A percentile compares a stretch with the other conserved stretches of the same genome.
phyloP scores from a whole-genome alignment of 2,329 filamentous ascomycete genomes.

The Lojkania enalia region DNA sequence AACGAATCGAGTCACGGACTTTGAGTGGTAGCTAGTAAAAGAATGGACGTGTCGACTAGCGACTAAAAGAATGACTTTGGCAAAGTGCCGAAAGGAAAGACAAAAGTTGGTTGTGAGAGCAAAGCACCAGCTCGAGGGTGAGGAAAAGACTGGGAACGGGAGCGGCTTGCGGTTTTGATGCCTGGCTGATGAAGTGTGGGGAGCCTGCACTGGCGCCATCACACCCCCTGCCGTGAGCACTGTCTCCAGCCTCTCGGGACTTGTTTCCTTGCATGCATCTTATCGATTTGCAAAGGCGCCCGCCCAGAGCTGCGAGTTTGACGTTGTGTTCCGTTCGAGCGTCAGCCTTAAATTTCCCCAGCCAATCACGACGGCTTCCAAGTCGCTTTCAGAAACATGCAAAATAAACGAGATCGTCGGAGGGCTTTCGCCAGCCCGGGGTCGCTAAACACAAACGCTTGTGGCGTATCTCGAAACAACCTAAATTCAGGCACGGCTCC shows the following conservation, averaged over 20 bases:
- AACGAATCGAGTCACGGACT: slow-evolving; percentile 39
- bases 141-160: slow-evolving; percentile 20
- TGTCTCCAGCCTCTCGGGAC: slow-evolving; percentile 16
- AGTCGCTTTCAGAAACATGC: slow-evolving; percentile 30
- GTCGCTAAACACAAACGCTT: slow-evolving; percentile 27
- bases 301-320: slow-evolving; percentile 19
- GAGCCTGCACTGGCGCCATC: slow-evolving; percentile 9
- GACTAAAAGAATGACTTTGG: slow-evolving; percentile 41
- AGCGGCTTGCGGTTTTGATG: slow-evolving; percentile 31
- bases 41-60: slow-evolving; percentile 44
- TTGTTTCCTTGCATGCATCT: slow-evolving; percentile 33
- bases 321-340: slow-evolving; percentile 23
- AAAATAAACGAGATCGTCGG: slow-evolving; percentile 29
- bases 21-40: slow-evolving; percentile 25
- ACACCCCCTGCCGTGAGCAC: not conserved
- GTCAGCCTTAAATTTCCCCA: slow-evolving; percentile 22
- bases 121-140: slow-evolving; percentile 25
- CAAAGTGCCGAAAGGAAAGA: slow-evolving; percentile 35
- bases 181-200: slow-evolving; percentile 14
- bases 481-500: slow-evolving; percentile 32
- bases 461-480: slow-evolving; percentile 32
- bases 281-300: slow-evolving; percentile 15
- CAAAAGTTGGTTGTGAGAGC: slow-evolving; percentile 32
- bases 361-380: slow-evolving; percentile 28
- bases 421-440: slow-evolving; percentile 16